Conservation (phyloP, 495 filamentous ascomycete species). For the Aspergillus ellipticus region DNA sequence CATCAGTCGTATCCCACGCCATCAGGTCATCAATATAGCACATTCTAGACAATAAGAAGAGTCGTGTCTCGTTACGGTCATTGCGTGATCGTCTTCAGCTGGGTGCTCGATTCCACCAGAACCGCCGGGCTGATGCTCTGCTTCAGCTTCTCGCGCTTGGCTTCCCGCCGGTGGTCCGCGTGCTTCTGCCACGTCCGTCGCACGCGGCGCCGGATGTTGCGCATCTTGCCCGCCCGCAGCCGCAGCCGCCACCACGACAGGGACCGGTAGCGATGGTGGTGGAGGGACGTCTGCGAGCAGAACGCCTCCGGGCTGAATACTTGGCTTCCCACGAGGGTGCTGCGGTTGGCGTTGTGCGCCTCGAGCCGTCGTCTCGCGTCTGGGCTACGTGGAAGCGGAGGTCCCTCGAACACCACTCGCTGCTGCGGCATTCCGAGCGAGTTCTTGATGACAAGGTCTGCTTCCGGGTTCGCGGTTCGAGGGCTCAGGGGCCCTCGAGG, state of each 20-base stretch:
- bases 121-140: slow-evolving; percentile 57
- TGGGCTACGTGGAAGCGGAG: slow-evolving; percentile 35
- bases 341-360: slow-evolving; percentile 26
- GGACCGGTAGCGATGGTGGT: slow-evolving; percentile 37
- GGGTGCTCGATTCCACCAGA: slow-evolving; percentile 31
- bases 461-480: slow-evolving; percentile 19
- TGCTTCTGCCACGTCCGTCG: slow-evolving; percentile 57
- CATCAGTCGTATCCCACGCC: slow-evolving; percentile 10
- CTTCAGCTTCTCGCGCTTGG: slow-evolving; percentile 60
- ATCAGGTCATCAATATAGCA: slow-evolving; percentile 3
- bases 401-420: slow-evolving; percentile 44
- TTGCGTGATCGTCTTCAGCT: slow-evolving; percentile 6
- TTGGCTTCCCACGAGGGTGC: slow-evolving; percentile 28
- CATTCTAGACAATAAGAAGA: not conserved
- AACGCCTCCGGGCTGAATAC: slow-evolving; percentile 28
- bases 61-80: slow-evolving; percentile 6
- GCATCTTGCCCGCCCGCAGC: slow-evolving; percentile 51
- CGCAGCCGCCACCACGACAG: slow-evolving; percentile 47
- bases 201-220: slow-evolving; percentile 49
- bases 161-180: slow-evolving; percentile 54
- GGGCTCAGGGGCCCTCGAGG: slow-evolving; percentile 20
- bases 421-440: slow-evolving; percentile 52
- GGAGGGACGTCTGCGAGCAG: slow-evolving; percentile 27
- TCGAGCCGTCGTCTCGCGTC: slow-evolving; percentile 26
- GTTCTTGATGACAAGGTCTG: slow-evolving; percentile 42